Base-by-base conservation (phyloP, 768 basidiomycete genomes). In the Boletus rubroflammeus region DNA sequence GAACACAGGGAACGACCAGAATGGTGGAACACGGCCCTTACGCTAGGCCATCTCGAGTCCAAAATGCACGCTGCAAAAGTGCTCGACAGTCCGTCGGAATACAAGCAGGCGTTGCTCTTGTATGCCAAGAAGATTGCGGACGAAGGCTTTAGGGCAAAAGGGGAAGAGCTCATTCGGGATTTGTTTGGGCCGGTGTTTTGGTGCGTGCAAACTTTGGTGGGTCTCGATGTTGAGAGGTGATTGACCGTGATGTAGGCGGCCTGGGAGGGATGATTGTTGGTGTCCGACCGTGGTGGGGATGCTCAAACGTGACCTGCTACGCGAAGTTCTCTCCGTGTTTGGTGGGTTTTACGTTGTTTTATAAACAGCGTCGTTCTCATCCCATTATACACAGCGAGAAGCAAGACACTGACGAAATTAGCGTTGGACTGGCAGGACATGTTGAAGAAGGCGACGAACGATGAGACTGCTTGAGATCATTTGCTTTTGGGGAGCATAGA, bases 81-180 rank as follows among this genome's bases (percentile, higher is more conserved):
- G 45, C 75, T 98, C 34, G 91, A 93, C 21, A 94, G 92, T 64
- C 81, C 83, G n/a, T 70, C 75, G 46, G 97, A 98, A 72, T 97
- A 90, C 72, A 90, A 85, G 68, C 80, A 84, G 62, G 83, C 82
- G 51, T 66, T 98, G 60, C 59, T 85, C 51, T 59, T 82, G 59
- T 98, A 97, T 67, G 86, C 92, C 35, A 88, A 82, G 75, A 85
- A 83, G 72, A 76, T 98, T 39, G 92, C 88, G 34, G 91, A 97
- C 58, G 93, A 96, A 67, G 93, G 89, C 0, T 93, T 93, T 68
- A 76, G 82, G 56, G 87, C 76, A 35, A 93, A 95, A 68, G 94
- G 85, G 17, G 95, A 97, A 68, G 96, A 98, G 69, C 70, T 99
- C 51, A 81, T 96, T 47, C 87, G 82, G 69, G 97, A 98, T 58